These are phyloP conservation scores for Diaporthe sp. DNA, from an alignment of 2,329 filamentous ascomycete species.

Conservation along the genomic window DNA sequence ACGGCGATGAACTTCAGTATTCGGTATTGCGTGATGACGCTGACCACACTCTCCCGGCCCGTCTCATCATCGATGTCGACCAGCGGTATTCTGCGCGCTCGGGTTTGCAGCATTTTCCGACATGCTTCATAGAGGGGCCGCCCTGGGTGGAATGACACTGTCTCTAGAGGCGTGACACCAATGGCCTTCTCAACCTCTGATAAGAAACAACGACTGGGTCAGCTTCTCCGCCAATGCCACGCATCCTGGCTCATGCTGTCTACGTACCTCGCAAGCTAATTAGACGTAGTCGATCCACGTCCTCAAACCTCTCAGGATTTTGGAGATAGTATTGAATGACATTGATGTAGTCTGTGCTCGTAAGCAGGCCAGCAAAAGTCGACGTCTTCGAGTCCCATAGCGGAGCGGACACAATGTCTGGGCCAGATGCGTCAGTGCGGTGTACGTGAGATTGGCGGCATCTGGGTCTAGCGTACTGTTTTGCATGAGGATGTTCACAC, in stretches of 20 bases:
- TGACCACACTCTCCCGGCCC: conserved; percentile 89
- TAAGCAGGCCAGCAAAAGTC: conserved; percentile 92
- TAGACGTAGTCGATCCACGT: conserved; percentile 93
- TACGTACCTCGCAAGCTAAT: conserved; percentile 86
- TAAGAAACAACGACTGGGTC: neutral
- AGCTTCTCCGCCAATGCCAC: conserved; percentile 29
- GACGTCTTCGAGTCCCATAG: conserved; percentile 96
- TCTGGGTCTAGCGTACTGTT: conserved; percentile 72
- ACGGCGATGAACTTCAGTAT: conserved; percentile 99
- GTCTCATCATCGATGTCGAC: conserved; percentile 97
- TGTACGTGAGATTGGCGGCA: neutral
- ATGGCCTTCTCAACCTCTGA: conserved; percentile 95
- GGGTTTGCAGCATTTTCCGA: conserved; percentile 91
- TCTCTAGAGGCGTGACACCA: conserved; percentile 90
- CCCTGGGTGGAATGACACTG: conserved; percentile 93
- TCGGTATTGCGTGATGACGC: conserved; percentile 96
- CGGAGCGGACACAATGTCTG: conserved; percentile 96
- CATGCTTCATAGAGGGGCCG: conserved; percentile 95
- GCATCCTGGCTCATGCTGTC: conserved; percentile 15
- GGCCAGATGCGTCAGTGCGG: conserved; percentile 20
- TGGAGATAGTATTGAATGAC: conserved; percentile 99
- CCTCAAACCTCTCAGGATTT: conserved; percentile 87
- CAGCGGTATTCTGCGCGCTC: conserved; percentile 91
- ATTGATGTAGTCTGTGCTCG: conserved; percentile 97
- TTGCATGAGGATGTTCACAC: conserved; percentile 92